Percentiles rank a stretch among this genome's conserved stretches.
Evolutionary conservation across 805 yeast genomes (phyloP).

Genomic region (Zygosaccharomyces lentus): DNA sequence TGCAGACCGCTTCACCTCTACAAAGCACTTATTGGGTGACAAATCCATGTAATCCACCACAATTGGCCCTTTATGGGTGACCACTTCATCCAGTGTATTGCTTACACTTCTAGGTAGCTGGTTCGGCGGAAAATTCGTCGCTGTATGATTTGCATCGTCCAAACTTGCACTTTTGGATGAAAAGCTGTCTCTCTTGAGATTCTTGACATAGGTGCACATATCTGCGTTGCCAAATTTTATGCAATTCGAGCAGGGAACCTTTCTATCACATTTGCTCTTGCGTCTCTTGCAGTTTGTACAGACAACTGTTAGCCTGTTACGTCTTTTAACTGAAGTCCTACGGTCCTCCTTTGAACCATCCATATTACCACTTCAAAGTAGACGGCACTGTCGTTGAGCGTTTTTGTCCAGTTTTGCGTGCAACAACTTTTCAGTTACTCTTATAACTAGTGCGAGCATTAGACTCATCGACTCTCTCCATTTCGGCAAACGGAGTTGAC

Average conservation of each 20-base stretch:
- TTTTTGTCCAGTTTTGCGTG: not conserved
- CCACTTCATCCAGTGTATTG: not conserved
- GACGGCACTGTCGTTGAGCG: too few relatives aligned
- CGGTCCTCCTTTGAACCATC: not conserved
- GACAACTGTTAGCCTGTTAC: conserved; percentile 30
- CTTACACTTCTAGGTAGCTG: not conserved
- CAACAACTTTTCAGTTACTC: not conserved
- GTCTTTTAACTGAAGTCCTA: conserved; percentile 14
- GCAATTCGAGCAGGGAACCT: conserved; percentile 29
- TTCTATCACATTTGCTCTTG: conserved; percentile 32
- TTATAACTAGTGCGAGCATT: not conserved
- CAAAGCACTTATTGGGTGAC: conserved; percentile 24
- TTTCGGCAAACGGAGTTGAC: not conserved
- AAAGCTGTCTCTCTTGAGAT: not conserved
- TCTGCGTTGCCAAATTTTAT: conserved; percentile 19
- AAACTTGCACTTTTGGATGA: not conserved
- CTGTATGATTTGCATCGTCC: not conserved
- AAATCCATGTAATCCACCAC: conserved; percentile 17
- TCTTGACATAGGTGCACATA: conserved; percentile 16
- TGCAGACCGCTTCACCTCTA: conserved; percentile 31
- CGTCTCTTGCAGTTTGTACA: conserved; percentile 34
- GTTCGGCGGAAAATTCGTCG: not conserved
- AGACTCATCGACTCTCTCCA: not conserved
- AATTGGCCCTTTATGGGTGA: not conserved
- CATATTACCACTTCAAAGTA: not conserved